These are phyloP conservation scores for Ochetophila trinervis DNA, from an alignment of 306 rosid genomes.

Conservation along the genomic window DNA sequence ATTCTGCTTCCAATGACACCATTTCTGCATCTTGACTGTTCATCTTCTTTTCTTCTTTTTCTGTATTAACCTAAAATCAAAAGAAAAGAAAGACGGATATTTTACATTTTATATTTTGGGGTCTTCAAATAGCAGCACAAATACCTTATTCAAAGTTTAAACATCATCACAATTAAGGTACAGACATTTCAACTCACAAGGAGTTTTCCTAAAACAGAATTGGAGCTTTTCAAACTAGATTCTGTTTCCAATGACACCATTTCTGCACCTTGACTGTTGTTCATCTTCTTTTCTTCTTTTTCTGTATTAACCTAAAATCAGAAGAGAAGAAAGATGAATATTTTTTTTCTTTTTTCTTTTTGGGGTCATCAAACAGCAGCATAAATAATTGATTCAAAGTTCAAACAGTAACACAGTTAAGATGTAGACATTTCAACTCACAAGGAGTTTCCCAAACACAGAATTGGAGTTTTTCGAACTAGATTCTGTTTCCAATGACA, in stretches of 20 bases:
- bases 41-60: too few species aligned
- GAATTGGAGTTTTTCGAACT: not conserved
- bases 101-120: too few species aligned
- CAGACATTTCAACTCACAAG: slow-evolving; percentile 14
- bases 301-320: slow-evolving; percentile 1
- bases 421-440: slow-evolving; percentile 9
- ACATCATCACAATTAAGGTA: not conserved
- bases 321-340: not conserved
- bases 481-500: not conserved
- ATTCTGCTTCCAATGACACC: too few species aligned
- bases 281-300: slow-evolving; percentile 3
- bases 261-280: not conserved
- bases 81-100: too few species aligned
- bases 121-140: too few species aligned
- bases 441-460: not conserved
- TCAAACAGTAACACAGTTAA: not conserved
- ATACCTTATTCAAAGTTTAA: too few species aligned
- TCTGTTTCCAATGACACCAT: slow-evolving; percentile 2
- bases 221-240: not conserved
- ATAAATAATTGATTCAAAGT: too few species aligned
- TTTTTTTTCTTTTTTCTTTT: too few species aligned
- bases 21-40: too few species aligned
- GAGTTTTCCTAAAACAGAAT: not conserved
- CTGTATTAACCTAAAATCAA: too few species aligned
- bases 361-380: too few species aligned